Percentiles rank a stretch among this genome's conserved stretches.
Evolutionary conservation across 2,329 filamentous ascomycete genomes (phyloP).

Genomic region (Onygena corvina): DNA sequence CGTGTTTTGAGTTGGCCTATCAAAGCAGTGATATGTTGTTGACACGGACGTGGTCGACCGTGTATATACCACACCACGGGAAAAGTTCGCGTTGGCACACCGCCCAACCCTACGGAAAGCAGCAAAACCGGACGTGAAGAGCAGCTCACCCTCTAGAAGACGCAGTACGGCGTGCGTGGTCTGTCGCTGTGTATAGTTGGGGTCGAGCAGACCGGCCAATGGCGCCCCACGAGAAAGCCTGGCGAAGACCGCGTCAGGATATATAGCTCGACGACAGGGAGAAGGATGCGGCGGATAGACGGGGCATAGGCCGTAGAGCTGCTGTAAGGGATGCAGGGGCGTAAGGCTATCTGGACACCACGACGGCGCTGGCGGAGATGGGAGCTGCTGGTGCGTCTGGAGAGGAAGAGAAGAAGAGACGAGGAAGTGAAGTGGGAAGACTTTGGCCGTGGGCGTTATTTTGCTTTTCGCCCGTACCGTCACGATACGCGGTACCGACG

Average conservation of each 20-base stretch:
- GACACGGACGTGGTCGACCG: not conserved
- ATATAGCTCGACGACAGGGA: conserved; percentile 1
- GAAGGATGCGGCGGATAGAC: not conserved
- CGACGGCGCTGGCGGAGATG: conserved; percentile 2
- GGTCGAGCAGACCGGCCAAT: not conserved
- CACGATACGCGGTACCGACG: conserved; percentile 8
- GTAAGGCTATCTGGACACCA: conserved; percentile 8
- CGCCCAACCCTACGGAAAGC: not conserved
- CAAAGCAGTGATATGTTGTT: not conserved
- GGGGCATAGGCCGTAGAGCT: not conserved
- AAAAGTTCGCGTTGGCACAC: not conserved
- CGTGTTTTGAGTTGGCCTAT: not conserved
- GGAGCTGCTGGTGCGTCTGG: not conserved
- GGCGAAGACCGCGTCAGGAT: conserved; percentile 7
- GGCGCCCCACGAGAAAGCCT: conserved; percentile 7
- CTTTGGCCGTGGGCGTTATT: not conserved
- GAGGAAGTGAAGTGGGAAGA: conserved; percentile 6
- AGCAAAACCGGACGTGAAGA: not conserved
- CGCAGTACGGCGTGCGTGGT: not conserved
- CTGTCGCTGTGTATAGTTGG: not conserved
- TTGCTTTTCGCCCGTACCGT: not conserved
- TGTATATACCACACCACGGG: not conserved
- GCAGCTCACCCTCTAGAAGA: not conserved
- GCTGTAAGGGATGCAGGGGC: not conserved
- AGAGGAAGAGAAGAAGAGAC: conserved; percentile 1